These are phyloP conservation scores for grape (Vitis vinifera) DNA, from an alignment of 164 flowering plant species.

Conservation along the genomic window ASM3070453v1 NC_081807.1:10210001-10210500, in stretches of 20 bases:
- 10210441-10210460: slow-evolving; percentile 80
- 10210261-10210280: slow-evolving; percentile 74
- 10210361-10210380: slow-evolving; percentile 77
- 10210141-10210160: slow-evolving; percentile 87
- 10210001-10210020: slow-evolving; percentile 60
- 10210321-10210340: slow-evolving; percentile 67
- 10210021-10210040: slow-evolving; percentile 74
- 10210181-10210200: slow-evolving; percentile 59
- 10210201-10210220: slow-evolving; percentile 82
- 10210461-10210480: slow-evolving; percentile 72
- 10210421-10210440: slow-evolving; percentile 77
- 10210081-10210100: slow-evolving; percentile 83
- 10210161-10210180: slow-evolving; percentile 69
- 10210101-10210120: slow-evolving; percentile 77
- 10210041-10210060: slow-evolving; percentile 73
- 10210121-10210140: slow-evolving; percentile 81
- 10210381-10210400: slow-evolving; percentile 81
- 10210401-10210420: slow-evolving; percentile 75
- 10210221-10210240: slow-evolving; percentile 80
- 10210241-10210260: slow-evolving; percentile 48
- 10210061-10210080: slow-evolving; percentile 68
- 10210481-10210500: slow-evolving; percentile 60
- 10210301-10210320: slow-evolving; percentile 63
- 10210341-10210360: slow-evolving; percentile 69
- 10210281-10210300: slow-evolving; percentile 59